Base-by-base conservation (phyloP, 176 grass and related monocot genomes). In the Triticum dicoccoides region DNA sequence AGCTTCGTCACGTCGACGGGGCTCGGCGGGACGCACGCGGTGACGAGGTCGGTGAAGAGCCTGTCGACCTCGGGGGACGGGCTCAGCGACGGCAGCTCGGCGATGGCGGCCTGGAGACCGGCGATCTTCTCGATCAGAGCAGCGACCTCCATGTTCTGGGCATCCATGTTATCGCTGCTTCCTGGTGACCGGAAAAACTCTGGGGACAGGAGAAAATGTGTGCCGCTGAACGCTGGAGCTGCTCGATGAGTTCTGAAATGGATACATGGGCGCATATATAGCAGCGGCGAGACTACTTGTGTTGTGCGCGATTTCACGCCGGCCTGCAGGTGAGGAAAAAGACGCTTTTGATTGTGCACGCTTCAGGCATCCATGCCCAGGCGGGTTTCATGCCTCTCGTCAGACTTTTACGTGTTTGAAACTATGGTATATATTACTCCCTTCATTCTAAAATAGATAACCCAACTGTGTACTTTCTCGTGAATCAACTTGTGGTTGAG, bases 11-110 rank as follows among this genome's bases (percentile, higher is more conserved):
- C 96, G 59, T 98, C 93, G 14, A 98, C 88, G 0, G 88, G 27
- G 61, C 79, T 86, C 10, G 79, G 70, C 34, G 93, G 93, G 88
- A 98, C 94, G 71, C 93, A 98, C 0, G 93, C 25, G 0, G 3
- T 61, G n/a, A 95, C 96, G 3, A 98, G 90, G 32, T 88, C 79
- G 23, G 93, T 98, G 84, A 98, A 98, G 23, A 98, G 87, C 5
- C 44, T 32, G 87, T 95, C 52, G 14, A 90, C 95, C 11, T 83
- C 84, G 33, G 54, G 44, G 17, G 87, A 93, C 5, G 95, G 95
- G 58, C 79, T 90, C 54, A 98, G 87, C 15, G 68, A 88, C 6
- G 75, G 85, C 30, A 98, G 89, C 85, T 88, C 84, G 49, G 85
- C 51, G 35, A 98, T 88, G 54, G 68, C 76, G 9, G 80, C 66